phyloP scores from a whole-genome alignment of 2,329 filamentous ascomycete genomes.

The Aspergillus amoenus region DNA sequence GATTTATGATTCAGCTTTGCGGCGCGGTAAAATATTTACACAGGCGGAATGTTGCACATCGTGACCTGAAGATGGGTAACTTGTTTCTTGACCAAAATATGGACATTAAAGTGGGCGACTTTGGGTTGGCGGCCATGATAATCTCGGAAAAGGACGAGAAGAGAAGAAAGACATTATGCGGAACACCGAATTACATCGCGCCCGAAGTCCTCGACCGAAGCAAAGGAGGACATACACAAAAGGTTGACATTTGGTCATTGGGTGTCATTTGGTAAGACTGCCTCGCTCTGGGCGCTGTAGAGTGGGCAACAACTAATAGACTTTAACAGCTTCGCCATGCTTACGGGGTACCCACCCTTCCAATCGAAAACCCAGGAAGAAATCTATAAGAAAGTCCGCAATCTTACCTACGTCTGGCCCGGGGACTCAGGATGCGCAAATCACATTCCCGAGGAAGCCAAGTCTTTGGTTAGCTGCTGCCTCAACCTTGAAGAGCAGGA shows the following conservation, averaged over 20 bases:
- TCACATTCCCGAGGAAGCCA: slow-evolving; percentile 50
- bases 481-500: slow-evolving; percentile 50
- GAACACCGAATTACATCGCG: slow-evolving; percentile 97
- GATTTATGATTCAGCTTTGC: slow-evolving; percentile 91
- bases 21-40: slow-evolving; percentile 99
- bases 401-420: slow-evolving; percentile 51
- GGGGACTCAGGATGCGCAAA: slow-evolving; percentile 44
- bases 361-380: slow-evolving; percentile 67
- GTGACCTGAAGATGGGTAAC: slow-evolving; percentile 97
- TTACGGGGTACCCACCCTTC: slow-evolving; percentile 94
- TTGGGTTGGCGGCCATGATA: slow-evolving; percentile 87
- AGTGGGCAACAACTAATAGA: slow-evolving; percentile 20
- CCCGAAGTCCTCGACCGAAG: slow-evolving; percentile 94
- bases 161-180: slow-evolving; percentile 88
- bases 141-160: slow-evolving; percentile 86
- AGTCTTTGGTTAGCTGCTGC: slow-evolving; percentile 48
- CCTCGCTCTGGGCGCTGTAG: neutral
- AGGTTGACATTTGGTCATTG: slow-evolving; percentile 97
- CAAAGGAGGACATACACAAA: slow-evolving; percentile 92
- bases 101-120: slow-evolving; percentile 98
- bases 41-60: slow-evolving; percentile 89
- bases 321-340: slow-evolving; percentile 76
- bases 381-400: slow-evolving; percentile 51
- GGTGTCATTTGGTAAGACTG: slow-evolving; percentile 81
- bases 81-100: slow-evolving; percentile 91